phyloP scores from a whole-genome alignment of 805 yeast genomes.

The Pichia phayaonensis region DNA sequence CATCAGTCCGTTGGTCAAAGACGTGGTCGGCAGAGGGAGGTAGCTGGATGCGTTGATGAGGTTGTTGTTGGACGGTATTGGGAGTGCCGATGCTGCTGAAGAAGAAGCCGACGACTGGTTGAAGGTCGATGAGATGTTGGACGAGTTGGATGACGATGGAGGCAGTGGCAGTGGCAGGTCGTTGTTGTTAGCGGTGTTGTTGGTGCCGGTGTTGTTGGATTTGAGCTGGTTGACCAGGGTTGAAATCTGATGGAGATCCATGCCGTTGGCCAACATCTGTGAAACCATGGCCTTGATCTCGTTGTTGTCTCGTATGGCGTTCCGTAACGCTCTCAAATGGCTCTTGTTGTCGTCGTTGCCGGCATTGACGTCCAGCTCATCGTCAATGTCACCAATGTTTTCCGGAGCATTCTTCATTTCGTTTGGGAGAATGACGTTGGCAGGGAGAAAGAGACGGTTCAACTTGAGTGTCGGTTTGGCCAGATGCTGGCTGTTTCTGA shows the following conservation, averaged over 20 bases:
- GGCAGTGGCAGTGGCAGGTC: conserved; percentile 4
- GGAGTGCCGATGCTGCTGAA: background rate
- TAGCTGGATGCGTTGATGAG: conserved; percentile 48
- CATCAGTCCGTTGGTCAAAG: conserved; percentile 25
- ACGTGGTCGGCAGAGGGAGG: conserved; percentile 42
- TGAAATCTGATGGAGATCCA: conserved; percentile 29
- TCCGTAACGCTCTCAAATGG: background rate
- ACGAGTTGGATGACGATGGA: background rate
- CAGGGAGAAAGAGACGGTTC: conserved; percentile 42
- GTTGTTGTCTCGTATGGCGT: background rate
- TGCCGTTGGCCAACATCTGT: conserved; percentile 30
- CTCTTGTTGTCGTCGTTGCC: conserved; percentile 4
- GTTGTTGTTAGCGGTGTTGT: too few species aligned
- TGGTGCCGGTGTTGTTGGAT: conserved; percentile 8
- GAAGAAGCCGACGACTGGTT: background rate
- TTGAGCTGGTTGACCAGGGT: conserved; percentile 24
- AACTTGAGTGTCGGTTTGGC: conserved; percentile 37
- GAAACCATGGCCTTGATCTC: conserved; percentile 19
- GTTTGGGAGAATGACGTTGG: conserved; percentile 49
- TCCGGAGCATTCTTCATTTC: conserved; percentile 30
- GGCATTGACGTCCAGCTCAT: background rate
- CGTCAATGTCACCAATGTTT: background rate
- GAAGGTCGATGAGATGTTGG: background rate
- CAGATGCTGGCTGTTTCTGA: conserved; percentile 29
- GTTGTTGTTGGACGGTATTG: conserved; percentile 17